A percentile compares a stretch with the other conserved stretches of the same genome.
Conservation (phyloP, 2,329 filamentous ascomycete genomes). For the Fusarium drepaniforme region DNA sequence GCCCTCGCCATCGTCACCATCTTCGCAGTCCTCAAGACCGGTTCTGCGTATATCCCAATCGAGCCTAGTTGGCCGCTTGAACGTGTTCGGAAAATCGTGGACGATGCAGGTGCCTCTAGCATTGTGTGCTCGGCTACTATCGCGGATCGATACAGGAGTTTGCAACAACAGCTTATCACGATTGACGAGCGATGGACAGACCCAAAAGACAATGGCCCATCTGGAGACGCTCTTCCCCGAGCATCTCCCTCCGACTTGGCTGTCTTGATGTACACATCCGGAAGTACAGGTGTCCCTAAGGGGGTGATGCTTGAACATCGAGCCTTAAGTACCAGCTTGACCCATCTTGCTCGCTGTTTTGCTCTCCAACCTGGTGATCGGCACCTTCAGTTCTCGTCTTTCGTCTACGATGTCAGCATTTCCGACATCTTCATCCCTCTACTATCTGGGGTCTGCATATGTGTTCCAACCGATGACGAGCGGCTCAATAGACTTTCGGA, state of each 20-base stretch:
- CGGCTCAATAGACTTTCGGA: background rate
- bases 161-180: background rate
- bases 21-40: background rate
- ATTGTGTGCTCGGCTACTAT: background rate
- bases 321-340: background rate
- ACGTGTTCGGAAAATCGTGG: background rate
- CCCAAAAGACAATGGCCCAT: background rate
- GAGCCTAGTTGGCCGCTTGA: background rate
- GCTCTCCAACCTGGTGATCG: background rate
- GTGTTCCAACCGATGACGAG: background rate
- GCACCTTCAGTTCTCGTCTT: background rate
- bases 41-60: background rate
- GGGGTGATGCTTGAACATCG: background rate
- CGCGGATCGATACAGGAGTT: background rate
- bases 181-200: background rate
- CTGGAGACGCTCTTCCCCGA: rapidly evolving
- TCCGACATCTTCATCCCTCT: background rate
- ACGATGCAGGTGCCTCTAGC: background rate
- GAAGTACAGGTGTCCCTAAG: background rate
- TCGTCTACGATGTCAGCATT: background rate
- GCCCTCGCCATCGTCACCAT: background rate
- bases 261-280: background rate
- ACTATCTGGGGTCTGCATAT: background rate
- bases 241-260: background rate
- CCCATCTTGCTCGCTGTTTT: background rate